Percentiles rank a stretch among this genome's conserved stretches.
Conservation (phyloP, 331 rosid species). For the Malus hybrid region DNA sequence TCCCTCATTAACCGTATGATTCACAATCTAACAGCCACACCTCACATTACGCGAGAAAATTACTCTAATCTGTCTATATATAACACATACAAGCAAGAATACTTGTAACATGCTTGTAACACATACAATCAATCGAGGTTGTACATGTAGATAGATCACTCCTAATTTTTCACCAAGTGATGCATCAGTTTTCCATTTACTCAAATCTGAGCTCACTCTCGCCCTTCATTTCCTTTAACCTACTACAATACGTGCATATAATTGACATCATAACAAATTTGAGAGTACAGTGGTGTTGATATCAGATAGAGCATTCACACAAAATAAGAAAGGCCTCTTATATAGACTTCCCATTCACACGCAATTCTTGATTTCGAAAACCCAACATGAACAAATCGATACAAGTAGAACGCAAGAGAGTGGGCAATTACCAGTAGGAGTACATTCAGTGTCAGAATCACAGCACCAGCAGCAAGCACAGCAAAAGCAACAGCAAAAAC, state of each 20-base stretch:
- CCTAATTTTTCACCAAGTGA: not conserved
- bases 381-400: not conserved
- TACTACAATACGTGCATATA: not conserved
- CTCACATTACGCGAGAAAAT: not conserved
- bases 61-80: not conserved
- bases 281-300: not conserved
- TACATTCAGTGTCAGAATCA: constrained; percentile 86
- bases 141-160: not conserved
- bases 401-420: not conserved
- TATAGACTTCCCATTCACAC: not conserved
- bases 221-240: not conserved
- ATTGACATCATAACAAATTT: not conserved
- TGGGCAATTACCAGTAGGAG: constrained; percentile 71
- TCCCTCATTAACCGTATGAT: not conserved
- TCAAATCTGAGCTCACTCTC: not conserved
- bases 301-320: not conserved
- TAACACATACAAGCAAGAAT: not conserved
- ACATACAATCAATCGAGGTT: too few species aligned
- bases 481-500: constrained; percentile 99
- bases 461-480: constrained; percentile 94
- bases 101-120: not conserved
- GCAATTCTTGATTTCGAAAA: not conserved
- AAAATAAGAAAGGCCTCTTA: not conserved
- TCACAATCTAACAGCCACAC: not conserved
- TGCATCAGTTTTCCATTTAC: not conserved